Evolutionary conservation across 2,329 filamentous ascomycete species (phyloP), one percentile per base, ranked within the genome.

Genomic region (Pyrenochaeta sp.): DNA sequence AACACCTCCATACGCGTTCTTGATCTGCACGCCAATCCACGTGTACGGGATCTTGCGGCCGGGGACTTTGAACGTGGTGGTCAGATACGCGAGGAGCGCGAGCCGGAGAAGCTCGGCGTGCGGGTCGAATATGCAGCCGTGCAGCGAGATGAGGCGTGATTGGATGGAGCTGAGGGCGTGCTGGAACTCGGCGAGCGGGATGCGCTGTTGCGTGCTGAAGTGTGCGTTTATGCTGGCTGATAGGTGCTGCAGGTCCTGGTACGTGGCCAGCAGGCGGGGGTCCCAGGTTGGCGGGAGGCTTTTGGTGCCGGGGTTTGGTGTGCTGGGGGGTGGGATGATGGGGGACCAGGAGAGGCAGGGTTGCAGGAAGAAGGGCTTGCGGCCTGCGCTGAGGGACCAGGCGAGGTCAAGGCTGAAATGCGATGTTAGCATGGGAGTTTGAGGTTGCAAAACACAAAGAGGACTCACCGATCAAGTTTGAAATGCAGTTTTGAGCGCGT

Each of bases 381-480:
- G 29, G 10, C 55, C 54, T 3, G 51, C 39, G 24, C 42, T 45
- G 9, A 58, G 46, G 15, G 41, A 38, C 27, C 44, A 53, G 6
- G 47, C 40, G 11, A 52, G 47, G 30, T 58, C 55, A 29, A 58
- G 38, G 4, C 53, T 55, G 6, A 7, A 15, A 8, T 6, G 13
- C 18, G 19, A 27, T n/a, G 30, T 37, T 13, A 40, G 20, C 18
- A 26, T n/a, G 22, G n/a, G 21, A 38, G 13, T 11, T 10, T 10
- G n/a, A 21, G 4, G 2, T 10, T 3, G 11, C 19, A 11, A 6
- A 19, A 17, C 14, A 14, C 8, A 8, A 2, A 24, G 9, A 9
- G 10, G 3, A 36, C 51, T 35, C 24, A 53, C 48, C 53, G 38
- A 42, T 58, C 55, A 13, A 58, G 36, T 32, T 55, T 55, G 30